Evolutionary conservation across 2,329 filamentous ascomycete genomes (phyloP).

Genomic region (Clonostachys chloroleuca): DNA sequence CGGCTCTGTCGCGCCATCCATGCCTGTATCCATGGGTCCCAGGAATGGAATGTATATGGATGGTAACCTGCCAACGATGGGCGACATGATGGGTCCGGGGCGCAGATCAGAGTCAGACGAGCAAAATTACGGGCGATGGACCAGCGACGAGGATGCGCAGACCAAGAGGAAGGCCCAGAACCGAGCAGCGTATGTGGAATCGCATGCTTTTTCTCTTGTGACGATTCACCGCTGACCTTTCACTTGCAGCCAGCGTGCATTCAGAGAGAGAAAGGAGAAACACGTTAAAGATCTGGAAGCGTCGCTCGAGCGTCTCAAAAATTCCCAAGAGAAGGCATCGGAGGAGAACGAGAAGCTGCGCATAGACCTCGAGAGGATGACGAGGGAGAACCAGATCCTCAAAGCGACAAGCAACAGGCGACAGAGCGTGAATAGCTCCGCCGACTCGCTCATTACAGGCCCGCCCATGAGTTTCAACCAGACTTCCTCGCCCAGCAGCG

Average conservation of each 20-base stretch:
- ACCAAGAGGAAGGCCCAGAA: slow-evolving; percentile 58
- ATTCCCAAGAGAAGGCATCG: slow-evolving; percentile 65
- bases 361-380: slow-evolving; percentile 12
- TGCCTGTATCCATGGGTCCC: too few species aligned
- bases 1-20: too few species aligned
- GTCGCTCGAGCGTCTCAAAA: slow-evolving; percentile 75
- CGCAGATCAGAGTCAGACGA: too few species aligned
- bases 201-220: too few species aligned
- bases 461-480: slow-evolving; percentile 65
- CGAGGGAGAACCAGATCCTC: slow-evolving; percentile 85
- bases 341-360: slow-evolving; percentile 59
- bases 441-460: slow-evolving; percentile 36
- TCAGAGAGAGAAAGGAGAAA: slow-evolving; percentile 91
- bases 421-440: too few species aligned
- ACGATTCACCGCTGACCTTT: neutral
- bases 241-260: slow-evolving; percentile 75
- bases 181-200: slow-evolving; percentile 50
- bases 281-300: slow-evolving; percentile 91
- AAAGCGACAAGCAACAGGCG: slow-evolving; percentile 62
- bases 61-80: too few species aligned
- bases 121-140: too few species aligned
- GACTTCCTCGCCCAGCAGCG: slow-evolving; percentile 64
- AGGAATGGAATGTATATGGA: too few species aligned
- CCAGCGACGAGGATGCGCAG: slow-evolving; percentile 28
- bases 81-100: too few species aligned